Evolutionary conservation across 192 early-diverging fungal genomes (phyloP), one percentile per base, ranked within the genome.

Genomic region (Coemansia sp.): DNA sequence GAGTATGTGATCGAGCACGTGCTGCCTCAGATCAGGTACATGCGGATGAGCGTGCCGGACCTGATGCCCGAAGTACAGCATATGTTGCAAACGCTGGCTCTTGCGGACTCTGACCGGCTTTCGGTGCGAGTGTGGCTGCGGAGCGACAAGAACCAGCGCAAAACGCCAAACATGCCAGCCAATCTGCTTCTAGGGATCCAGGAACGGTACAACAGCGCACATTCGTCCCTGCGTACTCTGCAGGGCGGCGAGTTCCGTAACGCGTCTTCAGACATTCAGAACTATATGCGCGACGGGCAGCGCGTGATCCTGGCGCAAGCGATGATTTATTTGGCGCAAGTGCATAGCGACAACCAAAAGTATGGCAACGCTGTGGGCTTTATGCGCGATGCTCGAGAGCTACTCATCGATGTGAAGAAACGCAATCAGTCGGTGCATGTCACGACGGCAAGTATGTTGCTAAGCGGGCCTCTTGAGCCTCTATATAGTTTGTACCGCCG

Each of bases 231-330:
- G 48, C 78, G 70, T 14, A 72, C 69, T 0, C 35, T 81, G 53
- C 78, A 69, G 23, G 71, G 67, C 60, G 74, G 73, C 35, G 78
- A 81, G 63, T 73, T 69, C 60, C 73, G 78, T 32, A 69, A 48
- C 62, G 70, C 75, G 39, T 75, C 78, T 8, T 45, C 69, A 2
- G 73, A 81, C 8, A 75, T 81, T 38, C 69, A 69, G 32, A 69
- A 62, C 69, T 81, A 81, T 56, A 73, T 81, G 74, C 69, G 66
- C 45, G 78, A 81, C 37, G 74, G 78, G n/a, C 78, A 81, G 53
- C 61, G 62, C 29, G 68, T 75, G 16, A 75, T 75, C n/a, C 48
- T 75, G 35, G 78, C 78, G 5, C 78, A 81, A 58, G 78, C 78
- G 4, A 75, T 81, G 78, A 61, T 81, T 6, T 81, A 81, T 50